Evolutionary conservation across 192 early-diverging fungal species (phyloP).

Genomic region (Coemansia sp.): DNA sequence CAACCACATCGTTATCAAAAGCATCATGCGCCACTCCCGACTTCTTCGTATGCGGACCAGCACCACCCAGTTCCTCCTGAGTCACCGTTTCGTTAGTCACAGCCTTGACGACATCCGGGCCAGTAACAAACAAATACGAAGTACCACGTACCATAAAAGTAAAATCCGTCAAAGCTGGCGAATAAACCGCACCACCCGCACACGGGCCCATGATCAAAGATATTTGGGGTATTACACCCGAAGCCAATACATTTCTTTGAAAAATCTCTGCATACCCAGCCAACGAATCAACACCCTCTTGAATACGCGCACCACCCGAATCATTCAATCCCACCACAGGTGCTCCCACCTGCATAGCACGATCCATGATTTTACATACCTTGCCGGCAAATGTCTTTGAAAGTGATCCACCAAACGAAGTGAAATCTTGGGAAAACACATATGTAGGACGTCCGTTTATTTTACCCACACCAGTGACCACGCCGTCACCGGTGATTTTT

Average conservation of each 20-base stretch:
- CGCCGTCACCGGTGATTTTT: conserved; percentile 91
- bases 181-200: conserved; percentile 96
- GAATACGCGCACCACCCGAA: conserved; percentile 96
- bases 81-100: conserved; percentile 94
- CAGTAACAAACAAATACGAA: conserved; percentile 95
- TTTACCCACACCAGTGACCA: conserved; percentile 94
- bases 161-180: conserved; percentile 95
- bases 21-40: conserved; percentile 91
- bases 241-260: conserved; percentile 87
- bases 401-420: conserved; percentile 87
- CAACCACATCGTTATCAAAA: conserved; percentile 94
- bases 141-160: conserved; percentile 97
- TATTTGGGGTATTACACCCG: conserved; percentile 93
- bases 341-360: conserved; percentile 87
- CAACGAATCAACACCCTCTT: conserved; percentile 95
- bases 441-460: conserved; percentile 88
- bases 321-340: conserved; percentile 95
- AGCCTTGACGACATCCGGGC: conserved; percentile 94
- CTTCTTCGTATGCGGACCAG: conserved; percentile 82
- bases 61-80: conserved; percentile 93
- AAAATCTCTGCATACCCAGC: conserved; percentile 98
- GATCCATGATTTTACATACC: conserved; percentile 93
- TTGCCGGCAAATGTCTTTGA: conserved; percentile 87
- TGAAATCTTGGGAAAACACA: conserved; percentile 93
- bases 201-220: conserved; percentile 98